Evolutionary conservation across 495 filamentous ascomycete species (phyloP), one percentile per base, ranked within the genome.

Genomic region (Pyronema domesticum): DNA sequence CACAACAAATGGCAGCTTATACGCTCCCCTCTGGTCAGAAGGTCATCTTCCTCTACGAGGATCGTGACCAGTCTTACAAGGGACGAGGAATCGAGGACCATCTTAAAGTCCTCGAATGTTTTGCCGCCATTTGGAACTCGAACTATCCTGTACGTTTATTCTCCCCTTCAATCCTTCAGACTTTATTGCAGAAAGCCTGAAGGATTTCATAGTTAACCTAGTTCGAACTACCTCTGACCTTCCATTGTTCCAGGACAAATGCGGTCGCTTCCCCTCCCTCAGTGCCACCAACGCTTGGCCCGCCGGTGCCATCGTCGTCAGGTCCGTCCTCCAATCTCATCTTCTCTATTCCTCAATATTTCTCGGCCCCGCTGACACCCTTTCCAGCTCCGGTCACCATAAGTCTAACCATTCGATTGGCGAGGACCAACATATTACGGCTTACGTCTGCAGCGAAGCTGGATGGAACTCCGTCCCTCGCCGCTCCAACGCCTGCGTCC

Each of bases 401-500:
- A 13, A 34, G 18, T 35, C 23, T 2, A 50, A 50, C 30, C 47
- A 50, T 34, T 35, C 18, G 1, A 13, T 34, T 34, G 13, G 23
- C 3, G 47, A 50, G 11, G 23, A 9, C 19, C 18, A 35, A 13
- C 47, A 50, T n/a, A 50, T 50, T 3, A 35, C 47, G 1, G 47
- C 30, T 3, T 50, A 50, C 17, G 30, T 50, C 13, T 50, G 47
- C 23, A 36, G 47, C 23, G 19, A 13, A 11, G n/a, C 8, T 4
- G 47, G 47, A 1, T 50, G 47, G 47, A 50, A 50, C 30, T 23
- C 18, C 1, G 1, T 10, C 10, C 47, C 47, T 5, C 34, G 30
- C 3, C 47, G 47, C 10, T 50, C 47, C 18, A 50, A 50, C 30
- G 47, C 47, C 10, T 50, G 47, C n/a, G 47, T 50, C 8, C 47